Evolutionary conservation across 352 stramenopile genomes (phyloP), one percentile per base, ranked within the genome.

Genomic region (Phytophthora gonapodyides): DNA sequence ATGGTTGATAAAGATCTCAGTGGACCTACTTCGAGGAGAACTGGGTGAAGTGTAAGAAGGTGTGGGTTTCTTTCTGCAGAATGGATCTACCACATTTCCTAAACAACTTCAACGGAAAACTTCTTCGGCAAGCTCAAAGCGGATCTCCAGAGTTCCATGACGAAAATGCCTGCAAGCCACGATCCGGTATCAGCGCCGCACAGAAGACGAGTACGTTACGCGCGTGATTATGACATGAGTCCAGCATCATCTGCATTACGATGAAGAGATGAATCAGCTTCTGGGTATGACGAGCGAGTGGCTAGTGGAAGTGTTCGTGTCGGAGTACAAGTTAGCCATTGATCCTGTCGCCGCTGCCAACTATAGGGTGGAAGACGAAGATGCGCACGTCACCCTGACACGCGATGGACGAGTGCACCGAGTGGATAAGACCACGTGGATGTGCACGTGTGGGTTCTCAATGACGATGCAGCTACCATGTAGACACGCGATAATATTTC

Each of bases 1-100:
- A 48, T 62, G 43, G 43, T 62, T 2, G 54, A 62, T 8, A 62
- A 62, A 11, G 54, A 62, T 55, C n/a, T 55, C n/a, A 62, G 24
- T 30, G 24, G 24, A 7, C 5, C 3, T 30, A 6, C 24, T 30
- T 30, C 24, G 24, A 30, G 0, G 24, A 30, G 24, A 30, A 30
- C 24, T 30, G 24, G 24, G 24, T 30, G 24, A 30, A 30, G 24
- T 30, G 24, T 30, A 48, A 54, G 11, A 24, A 54, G 7, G 54
- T 61, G 34, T 61, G 33, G 54, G 43, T 54, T 1, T 33, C 35
- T 5, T 16, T 7, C 10, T 41, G 24, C 11, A 42, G 53, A 6
- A 45, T 61, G 31, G 13, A 47, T 10, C 12, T 61, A 7, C 43
- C 43, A n/a, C 34, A 54, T n/a, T 54, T 61, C n/a, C 7, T 21